Evolutionary conservation across 2,329 filamentous ascomycete species (phyloP).

Genomic region (Colletotrichum liriopes): DNA sequence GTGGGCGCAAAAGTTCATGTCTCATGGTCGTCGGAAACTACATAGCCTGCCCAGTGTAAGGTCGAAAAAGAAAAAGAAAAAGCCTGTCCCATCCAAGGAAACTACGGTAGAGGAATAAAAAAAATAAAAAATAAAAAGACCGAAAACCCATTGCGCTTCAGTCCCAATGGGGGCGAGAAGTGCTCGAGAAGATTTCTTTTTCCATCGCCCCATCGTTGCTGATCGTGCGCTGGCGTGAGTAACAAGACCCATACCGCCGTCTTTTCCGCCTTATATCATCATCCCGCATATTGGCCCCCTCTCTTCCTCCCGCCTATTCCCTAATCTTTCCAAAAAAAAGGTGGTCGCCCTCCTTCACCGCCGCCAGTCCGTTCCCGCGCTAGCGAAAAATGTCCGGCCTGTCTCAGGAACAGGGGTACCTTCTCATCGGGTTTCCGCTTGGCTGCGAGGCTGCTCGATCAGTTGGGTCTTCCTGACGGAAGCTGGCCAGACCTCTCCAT

Average conservation of each 20-base stretch:
- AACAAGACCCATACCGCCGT: conserved; percentile 21
- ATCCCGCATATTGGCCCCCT: conserved; percentile 32
- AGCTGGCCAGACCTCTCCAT: conserved; percentile 7
- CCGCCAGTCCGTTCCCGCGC: conserved; percentile 20
- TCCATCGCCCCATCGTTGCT: not conserved
- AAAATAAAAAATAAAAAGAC: conserved; percentile 2
- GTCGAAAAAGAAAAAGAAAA: not conserved
- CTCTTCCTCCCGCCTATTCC: conserved; percentile 8
- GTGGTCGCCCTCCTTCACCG: conserved; percentile 32
- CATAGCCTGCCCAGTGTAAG: not conserved
- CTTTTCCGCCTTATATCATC: conserved; percentile 37
- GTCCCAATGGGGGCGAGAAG: not conserved
- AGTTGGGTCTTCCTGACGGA: not conserved
- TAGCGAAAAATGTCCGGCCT: conserved; percentile 26
- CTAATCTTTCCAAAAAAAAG: conserved; percentile 10
- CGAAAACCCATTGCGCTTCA: conserved; percentile 1
- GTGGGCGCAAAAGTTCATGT: conserved; percentile 5
- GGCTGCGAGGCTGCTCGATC: conserved; percentile 10
- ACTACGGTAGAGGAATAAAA: conserved; percentile 10
- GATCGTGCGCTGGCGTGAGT: conserved; percentile 11
- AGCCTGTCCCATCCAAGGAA: conserved; percentile 7
- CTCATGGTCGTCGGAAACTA: conserved; percentile 24
- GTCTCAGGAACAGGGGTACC: conserved; percentile 35
- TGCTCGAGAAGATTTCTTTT: not conserved
- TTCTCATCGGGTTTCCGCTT: conserved; percentile 16